Evolutionary conservation across 73 alveolate genomes (phyloP), one percentile per base, ranked within the genome.

Genomic region (Symbiodinium natans): DNA sequence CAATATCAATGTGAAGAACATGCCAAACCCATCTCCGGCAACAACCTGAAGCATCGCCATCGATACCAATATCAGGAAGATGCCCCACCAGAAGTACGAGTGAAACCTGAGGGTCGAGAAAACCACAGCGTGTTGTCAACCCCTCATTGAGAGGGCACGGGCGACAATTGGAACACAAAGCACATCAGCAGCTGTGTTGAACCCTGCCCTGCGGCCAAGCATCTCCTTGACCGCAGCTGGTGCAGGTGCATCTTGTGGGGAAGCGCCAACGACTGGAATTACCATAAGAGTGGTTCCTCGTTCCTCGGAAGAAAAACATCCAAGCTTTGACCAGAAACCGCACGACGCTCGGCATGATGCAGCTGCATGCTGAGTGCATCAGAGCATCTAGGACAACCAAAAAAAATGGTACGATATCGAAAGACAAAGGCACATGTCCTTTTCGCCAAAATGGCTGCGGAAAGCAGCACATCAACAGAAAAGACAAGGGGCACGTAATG

Each of bases 141-240:
- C 27, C 31, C 75, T 1, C 2, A 21, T 29, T 21, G 27, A 29
- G n/a, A n/a, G n/a, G n/a, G n/a, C n/a, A n/a, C n/a, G n/a, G n/a
- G n/a, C n/a, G n/a, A n/a, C n/a, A n/a, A n/a, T n/a, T n/a, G n/a
- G n/a, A n/a, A n/a, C n/a, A n/a, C n/a, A n/a, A n/a, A n/a, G n/a
- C n/a, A n/a, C n/a, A n/a, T n/a, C n/a, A n/a, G n/a, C n/a, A n/a
- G n/a, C n/a, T n/a, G n/a, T n/a, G n/a, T n/a, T n/a, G n/a, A n/a
- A n/a, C n/a, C n/a, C n/a, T n/a, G n/a, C n/a, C n/a, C n/a, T n/a
- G n/a, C n/a, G n/a, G n/a, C n/a, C 97, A 41, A 71, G 97, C 48
- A 31, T 68, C 97, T 90, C 97, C 80, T 90, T 90, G 54, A 90
- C 97, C n/a, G 80, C 89, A 0, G 97, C 97, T 63, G 97, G 97